Evolutionary conservation across 1,284 basidiomycete genomes (phyloP), one percentile per base, ranked within the genome.

Genomic region (Stygiomarasmius scandens): DNA sequence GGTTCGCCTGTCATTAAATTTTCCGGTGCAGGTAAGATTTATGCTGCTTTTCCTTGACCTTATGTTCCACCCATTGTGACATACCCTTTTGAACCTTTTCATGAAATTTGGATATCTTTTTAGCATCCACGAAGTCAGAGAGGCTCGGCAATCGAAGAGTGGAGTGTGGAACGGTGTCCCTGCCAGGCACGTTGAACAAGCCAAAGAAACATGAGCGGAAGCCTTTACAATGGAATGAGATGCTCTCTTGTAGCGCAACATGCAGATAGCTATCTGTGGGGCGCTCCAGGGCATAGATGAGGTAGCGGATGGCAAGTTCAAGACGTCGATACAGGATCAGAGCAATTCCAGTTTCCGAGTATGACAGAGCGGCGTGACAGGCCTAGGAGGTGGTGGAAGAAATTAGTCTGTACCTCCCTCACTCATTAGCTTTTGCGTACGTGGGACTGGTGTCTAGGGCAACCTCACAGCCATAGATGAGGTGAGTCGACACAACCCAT

Each of bases 391-490:
- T 16, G 45, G 20, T 29, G 27, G 38, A 55, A 43, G 34, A 55
- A 55, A 19, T 16, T 20, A 2, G 2, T 12, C 25, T 55, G 54
- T 2, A 55, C 46, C 16, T 12, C 22, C 46, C 16, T 12, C 22
- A 8, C 14, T 9, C 9, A 55, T 5, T 5, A 9, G 3, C 14
- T n/a, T n/a, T 24, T 3, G 43, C 25, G 9, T 16, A 11, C 10
- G 23, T 22, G 20, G 11, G 22, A 3, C 43, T 29, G 1, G 41
- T 45, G 25, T 53, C 41, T 2, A 53, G 23, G 3, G 43, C 52
- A 24, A 53, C 38, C 19, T 53, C 52, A 22, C 52, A 46, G 6
- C 52, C 52, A 32, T 53, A 53, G 29, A 46, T 53, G 6, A 53
- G 27, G 29, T 53, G 52, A 23, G 43, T 44, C 22, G 16, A 44